Conservation (phyloP, 352 stramenopile genomes). For the Phytophthora foliorum region DNA sequence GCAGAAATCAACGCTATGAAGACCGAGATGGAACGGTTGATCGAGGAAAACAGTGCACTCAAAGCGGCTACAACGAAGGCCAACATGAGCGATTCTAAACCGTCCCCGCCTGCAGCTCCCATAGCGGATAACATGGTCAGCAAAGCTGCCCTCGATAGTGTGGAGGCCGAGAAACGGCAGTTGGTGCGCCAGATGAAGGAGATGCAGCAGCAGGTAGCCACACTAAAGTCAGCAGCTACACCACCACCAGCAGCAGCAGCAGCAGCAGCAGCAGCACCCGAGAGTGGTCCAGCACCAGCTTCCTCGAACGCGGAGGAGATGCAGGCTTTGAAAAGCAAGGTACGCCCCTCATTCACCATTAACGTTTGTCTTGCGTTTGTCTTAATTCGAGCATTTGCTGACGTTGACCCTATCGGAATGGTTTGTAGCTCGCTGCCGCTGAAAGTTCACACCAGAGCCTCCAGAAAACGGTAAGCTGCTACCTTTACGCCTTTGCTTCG, state of each 20-base stretch:
- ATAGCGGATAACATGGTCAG: conserved; percentile 26
- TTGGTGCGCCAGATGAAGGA: conserved; percentile 73
- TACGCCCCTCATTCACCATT: conserved; percentile 16
- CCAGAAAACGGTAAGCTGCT: conserved; percentile 60
- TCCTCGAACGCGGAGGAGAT: conserved; percentile 52
- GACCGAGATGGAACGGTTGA: conserved; percentile 74
- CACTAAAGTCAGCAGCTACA: conserved; percentile 29
- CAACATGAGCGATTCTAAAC: conserved; percentile 16
- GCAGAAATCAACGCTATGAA: conserved; percentile 80
- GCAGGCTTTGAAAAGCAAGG: conserved; percentile 65
- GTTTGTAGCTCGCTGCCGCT: conserved; percentile 48
- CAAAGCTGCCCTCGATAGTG: conserved; percentile 53
- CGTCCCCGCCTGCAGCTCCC: background rate
- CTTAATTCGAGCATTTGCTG: background rate
- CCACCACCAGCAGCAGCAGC: conserved; percentile 43
- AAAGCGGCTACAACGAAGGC: conserved; percentile 28
- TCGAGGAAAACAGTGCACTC: conserved; percentile 74
- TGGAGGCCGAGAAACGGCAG: conserved; percentile 66
- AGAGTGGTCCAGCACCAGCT: conserved; percentile 3
- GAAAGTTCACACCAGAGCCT: conserved; percentile 42
- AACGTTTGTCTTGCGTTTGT: background rate
- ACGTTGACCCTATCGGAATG: background rate
- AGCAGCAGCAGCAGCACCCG: conserved; percentile 41
- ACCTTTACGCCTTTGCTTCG: background rate
- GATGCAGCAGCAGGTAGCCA: conserved; percentile 62